Base-by-base conservation (phyloP, 805 yeast genomes). In the Nakazawaea holstii region DNA sequence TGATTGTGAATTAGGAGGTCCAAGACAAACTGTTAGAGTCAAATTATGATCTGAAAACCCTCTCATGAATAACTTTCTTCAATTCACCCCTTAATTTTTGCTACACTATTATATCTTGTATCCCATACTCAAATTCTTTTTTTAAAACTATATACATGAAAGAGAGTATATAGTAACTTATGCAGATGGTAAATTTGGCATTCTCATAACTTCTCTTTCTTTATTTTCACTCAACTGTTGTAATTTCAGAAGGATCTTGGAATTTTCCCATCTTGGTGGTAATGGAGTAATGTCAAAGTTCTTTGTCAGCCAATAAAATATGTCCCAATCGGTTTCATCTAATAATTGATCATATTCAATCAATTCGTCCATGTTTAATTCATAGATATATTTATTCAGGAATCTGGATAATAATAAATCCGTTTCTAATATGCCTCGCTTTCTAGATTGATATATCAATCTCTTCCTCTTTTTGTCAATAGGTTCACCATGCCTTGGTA, bases 271-370 rank as follows among this genome's bases (percentile, higher is more conserved):
- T 60, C 78, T 77, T 36, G 86, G 89, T 13, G 98, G 97, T 53
- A 92, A 72, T 11, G 96, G 95, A 41, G 91, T 87, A 15, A 87
- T 80, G 32, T 79, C 81, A 58, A 69, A 87, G 63, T 91, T 88
- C 54, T 78, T 79, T 2, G 97, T 89, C 26, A 95, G 96, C 99
- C 99, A 92, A 69, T 94, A 94, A 66, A 88, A 94, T 51, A 94
- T 91, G 65, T 94, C 99, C 99, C 99, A 94, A 66, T 94, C 99
- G n/a, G 92, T 79, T 66, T 92, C 95, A 64, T 94, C 95, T 60
- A 94, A 73, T 49, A 94, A 67, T 49, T 73, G 62, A 60, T 92
- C 97, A 64, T 88, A 94, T 64, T 94, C 98, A 41, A 80, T 84
- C 46, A 94, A 70, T 66, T 89, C 85, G 46, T 73, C 83, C 51